Evolutionary conservation across 1,284 basidiomycete species (phyloP), one percentile per base, ranked within the genome.

Genomic region (Singerocomus inundabilis): DNA sequence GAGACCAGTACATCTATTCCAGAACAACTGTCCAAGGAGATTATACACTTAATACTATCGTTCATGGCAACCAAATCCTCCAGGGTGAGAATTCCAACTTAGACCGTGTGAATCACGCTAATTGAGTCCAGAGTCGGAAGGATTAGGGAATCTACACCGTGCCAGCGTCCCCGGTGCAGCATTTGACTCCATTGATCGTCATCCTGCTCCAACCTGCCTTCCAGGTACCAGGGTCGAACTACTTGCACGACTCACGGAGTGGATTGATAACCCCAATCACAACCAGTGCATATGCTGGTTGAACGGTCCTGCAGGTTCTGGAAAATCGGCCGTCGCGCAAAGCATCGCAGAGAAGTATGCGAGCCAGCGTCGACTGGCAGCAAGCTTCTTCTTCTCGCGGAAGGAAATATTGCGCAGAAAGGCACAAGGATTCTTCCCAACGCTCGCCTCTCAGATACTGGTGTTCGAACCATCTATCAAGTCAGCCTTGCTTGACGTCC

Each of bases 301-400:
- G 25, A 62, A 33, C n/a, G 60, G 59, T 31, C 48, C 43, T 21
- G 55, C 60, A 16, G 59, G 60, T 3, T 62, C 57, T 4, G 59
- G 60, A 13, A 60, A 60, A 45, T 60, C 60, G 10, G 59, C 58
- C 7, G 34, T 60, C 26, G 58, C 60, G 2, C 60, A 60, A 28
- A 60, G 33, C 36, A 36, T 60, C 3, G 52, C 59, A 32, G 60
- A 60, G 36, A 49, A 47, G 33, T 60, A 58, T 33, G 58, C 60
- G 6, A 28, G 25, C 33, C 52, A 48, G 6, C 39, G 25, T 6
- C 52, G 52, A 28, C 56, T 60, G 7, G 58, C 56, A 11, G 59
- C 59, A n/a, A 60, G 57, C n/a, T 60, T 60, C 42, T 60, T 60
- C 42, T 62, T 62, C 31, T 60, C 57, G 28, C 44, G 57, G n/a